Base-by-base conservation (phyloP, 768 basidiomycete species). In the Mrakia frigida region DNA sequence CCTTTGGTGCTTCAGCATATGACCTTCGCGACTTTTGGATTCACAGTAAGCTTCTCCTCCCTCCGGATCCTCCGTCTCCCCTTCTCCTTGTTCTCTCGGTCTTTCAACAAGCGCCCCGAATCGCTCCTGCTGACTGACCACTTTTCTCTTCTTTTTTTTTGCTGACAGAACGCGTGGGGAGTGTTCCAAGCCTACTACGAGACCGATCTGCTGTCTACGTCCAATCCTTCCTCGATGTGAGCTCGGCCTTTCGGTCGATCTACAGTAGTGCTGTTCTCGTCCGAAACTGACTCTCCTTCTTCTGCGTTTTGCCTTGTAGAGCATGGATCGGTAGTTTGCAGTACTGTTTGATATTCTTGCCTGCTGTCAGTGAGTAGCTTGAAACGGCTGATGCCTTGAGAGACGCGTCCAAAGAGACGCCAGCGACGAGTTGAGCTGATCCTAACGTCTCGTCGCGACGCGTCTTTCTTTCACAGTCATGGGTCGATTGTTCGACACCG, bases 131-230 rank as follows among this genome's bases (percentile, higher is more conserved):
- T 31, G 43, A 53, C 41, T 16, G 7, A 9, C 4, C 2, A 43
- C 43, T 69, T 13, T 13, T 28, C 9, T 18, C 31, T 16, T 28
- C 43, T 16, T 28, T 28, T 23, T 25, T n/a, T 18, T 28, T 16
- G 16, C 43, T 31, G 11, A 0, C 28, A 50, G 50, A 50, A 46
- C 70, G 50, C 52, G 4, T 72, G 52, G 52, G 70, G 70, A n/a
- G 53, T 56, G 9, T 72, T 72, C 52, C 70, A 72, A 72, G 31
- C 21, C 28, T 72, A 72, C 70, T 72, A 72, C 33, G 70, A 56
- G 52, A 35, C 23, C 33, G 35, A 72, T 25, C 18, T 25, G 1
- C 53, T 72, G 10, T 5, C 11, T 9, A n/a, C 25, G 2, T 33
- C 25, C n/a, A 25, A 50, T 10, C 28, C 70, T 31, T 72, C 70